Evolutionary conservation across 2,329 filamentous ascomycete genomes (phyloP), one percentile per base, ranked within the genome.

Genomic region (Dactylellina sp.): DNA sequence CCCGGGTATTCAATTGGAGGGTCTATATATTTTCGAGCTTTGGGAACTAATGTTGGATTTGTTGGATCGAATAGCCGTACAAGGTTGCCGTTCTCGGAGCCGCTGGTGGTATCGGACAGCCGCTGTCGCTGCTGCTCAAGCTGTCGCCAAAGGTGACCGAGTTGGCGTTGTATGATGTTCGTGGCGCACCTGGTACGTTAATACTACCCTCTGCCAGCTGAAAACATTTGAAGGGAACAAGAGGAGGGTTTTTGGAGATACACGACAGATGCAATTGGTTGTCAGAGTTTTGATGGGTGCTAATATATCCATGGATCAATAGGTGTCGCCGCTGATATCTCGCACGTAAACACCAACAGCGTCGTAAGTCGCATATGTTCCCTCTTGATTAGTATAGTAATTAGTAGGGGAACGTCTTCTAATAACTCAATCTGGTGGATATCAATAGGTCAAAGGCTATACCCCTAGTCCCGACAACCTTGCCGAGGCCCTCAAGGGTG

Each of bases 281-380:
- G 37, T 5, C 42, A 18, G 22, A 39, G 3, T n/a, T 39, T 40
- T 16, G 20, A 37, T 25, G 22, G 28, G 37, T 32, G 28, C 14
- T 39, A 44, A 25, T 39, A 16, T 35, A n/a, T 40, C 20, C 22
- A 20, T 44, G 7, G 7, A 35, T 57, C 11, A 22, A 39, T 79
- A 95, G 94, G 94, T 90, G 95, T 99, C 84, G 95, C 94, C 80
- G 95, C 95, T 82, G 95, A 99, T 84, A 89, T 99, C 84, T 91
- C 91, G 81, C 95, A 99, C 87, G 93, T 99, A 89, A 98, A 98
- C 90, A 97, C 94, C 85, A 96, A 96, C 89, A 94, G 91, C 86
- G 89, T 84, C 80, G 71, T 75, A 75, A 59, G 71, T 68, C 12
- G 12, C 16, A 18, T n/a, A 42, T 40, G 7, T 20, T 2, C 28